Percentiles rank a stretch among this genome's conserved stretches.
Evolutionary conservation across 768 basidiomycete genomes (phyloP).

Genomic region (Hygrocybe coccinea): DNA sequence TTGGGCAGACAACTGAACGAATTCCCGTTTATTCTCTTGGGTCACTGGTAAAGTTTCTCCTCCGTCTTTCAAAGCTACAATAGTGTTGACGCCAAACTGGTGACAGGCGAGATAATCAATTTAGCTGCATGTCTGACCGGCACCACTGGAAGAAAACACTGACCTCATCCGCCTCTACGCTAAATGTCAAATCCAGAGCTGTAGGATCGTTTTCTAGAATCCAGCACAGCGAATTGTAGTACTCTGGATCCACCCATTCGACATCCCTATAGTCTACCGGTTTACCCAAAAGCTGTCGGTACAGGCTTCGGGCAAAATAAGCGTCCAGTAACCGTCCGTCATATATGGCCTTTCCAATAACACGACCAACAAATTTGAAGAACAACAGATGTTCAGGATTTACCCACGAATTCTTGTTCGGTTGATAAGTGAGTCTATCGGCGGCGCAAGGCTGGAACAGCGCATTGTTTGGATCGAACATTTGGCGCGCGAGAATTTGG

Average conservation of each 20-base stretch:
- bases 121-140: not conserved
- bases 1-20: constrained; percentile 91
- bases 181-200: constrained; percentile 83
- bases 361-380: constrained; percentile 97
- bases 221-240: constrained; percentile 97
- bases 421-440: constrained; percentile 92
- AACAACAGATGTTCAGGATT: constrained; percentile 94
- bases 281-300: constrained; percentile 90
- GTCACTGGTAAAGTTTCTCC: constrained; percentile 86
- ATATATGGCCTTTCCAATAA: constrained; percentile 97
- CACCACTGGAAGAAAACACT: constrained; percentile 16
- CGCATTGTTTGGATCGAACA: constrained; percentile 98
- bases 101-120: constrained; percentile 15
- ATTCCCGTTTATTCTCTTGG: constrained; percentile 94
- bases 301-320: constrained; percentile 95
- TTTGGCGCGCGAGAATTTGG: constrained; percentile 94
- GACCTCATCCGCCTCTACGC: constrained; percentile 93
- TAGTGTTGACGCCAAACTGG: constrained; percentile 89
- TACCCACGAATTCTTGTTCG: constrained; percentile 88
- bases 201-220: constrained; percentile 95
- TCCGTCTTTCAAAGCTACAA: constrained; percentile 80
- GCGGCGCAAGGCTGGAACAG: constrained; percentile 98
- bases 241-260: constrained; percentile 97
- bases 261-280: constrained; percentile 94
- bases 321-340: constrained; percentile 95